These are phyloP conservation scores for Suillus lakei DNA, from an alignment of 768 basidiomycete genomes.

Conservation along the genomic window DNA sequence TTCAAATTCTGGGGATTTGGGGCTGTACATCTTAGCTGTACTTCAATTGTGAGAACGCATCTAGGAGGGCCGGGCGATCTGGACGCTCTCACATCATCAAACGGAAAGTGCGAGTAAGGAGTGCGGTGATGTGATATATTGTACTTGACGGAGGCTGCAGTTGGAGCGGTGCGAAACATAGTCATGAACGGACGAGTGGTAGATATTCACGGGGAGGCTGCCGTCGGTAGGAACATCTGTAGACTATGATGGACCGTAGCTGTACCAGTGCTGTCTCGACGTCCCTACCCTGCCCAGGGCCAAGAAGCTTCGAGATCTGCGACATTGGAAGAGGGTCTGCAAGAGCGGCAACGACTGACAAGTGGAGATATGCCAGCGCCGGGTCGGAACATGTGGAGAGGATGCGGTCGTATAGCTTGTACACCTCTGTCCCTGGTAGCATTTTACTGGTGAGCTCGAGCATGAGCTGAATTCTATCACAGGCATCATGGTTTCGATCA, in stretches of 20 bases:
- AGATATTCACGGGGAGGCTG: background rate
- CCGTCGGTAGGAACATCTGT: background rate
- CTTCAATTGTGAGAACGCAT: background rate
- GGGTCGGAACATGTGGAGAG: background rate
- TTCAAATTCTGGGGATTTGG: background rate
- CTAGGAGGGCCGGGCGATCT: background rate
- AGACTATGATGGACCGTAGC: background rate
- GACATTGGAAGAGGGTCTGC: background rate
- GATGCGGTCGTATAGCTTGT: background rate
- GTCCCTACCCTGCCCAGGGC: background rate
- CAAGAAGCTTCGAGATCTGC: background rate
- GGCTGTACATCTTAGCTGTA: background rate
- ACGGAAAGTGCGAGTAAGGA: background rate
- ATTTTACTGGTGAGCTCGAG: background rate
- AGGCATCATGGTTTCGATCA: background rate
- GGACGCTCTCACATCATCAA: background rate
- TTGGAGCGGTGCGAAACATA: background rate
- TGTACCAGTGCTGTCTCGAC: background rate
- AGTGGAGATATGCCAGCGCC: background rate
- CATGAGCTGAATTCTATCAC: background rate
- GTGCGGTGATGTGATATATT: background rate
- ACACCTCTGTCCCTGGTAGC: background rate
- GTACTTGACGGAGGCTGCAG: background rate
- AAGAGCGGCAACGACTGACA: background rate
- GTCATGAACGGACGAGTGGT: background rate